Conservation (phyloP, 1,284 basidiomycete species). For the Ustilago tritici region DNA sequence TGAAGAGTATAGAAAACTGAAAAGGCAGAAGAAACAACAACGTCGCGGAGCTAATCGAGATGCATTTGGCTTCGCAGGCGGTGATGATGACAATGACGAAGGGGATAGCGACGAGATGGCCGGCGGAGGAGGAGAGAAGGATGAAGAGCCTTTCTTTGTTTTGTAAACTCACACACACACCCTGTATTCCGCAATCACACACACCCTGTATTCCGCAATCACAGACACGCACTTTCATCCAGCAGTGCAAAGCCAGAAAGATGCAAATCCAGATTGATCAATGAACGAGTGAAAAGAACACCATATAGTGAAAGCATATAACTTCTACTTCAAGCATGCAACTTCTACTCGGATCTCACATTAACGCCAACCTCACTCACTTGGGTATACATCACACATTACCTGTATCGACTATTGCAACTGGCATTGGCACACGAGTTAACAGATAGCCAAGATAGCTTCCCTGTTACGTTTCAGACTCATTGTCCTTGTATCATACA, state of each 20-base stretch:
- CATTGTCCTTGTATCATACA: too few species aligned
- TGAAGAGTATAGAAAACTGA: slow-evolving; percentile 56
- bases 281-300: background rate
- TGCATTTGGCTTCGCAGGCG: slow-evolving; percentile 1
- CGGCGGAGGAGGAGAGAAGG: background rate
- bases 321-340: too few species aligned
- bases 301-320: too few species aligned
- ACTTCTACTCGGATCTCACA: too few species aligned
- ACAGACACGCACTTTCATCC: background rate
- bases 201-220: background rate
- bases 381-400: too few species aligned
- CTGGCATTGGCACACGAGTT: too few species aligned
- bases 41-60: background rate
- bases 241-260: too few species aligned
- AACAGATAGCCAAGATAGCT: too few species aligned
- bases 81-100: slow-evolving; percentile 11
- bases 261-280: background rate
- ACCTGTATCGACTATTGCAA: too few species aligned
- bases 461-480: too few species aligned
- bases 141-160: slow-evolving; percentile 42
- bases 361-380: too few species aligned
- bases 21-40: slow-evolving; percentile 35
- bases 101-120: background rate
- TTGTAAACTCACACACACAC: slow-evolving; percentile 7
- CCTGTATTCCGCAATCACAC: background rate